phyloP scores from a whole-genome alignment of 768 basidiomycete species.

The Trametes gibbosa region DNA sequence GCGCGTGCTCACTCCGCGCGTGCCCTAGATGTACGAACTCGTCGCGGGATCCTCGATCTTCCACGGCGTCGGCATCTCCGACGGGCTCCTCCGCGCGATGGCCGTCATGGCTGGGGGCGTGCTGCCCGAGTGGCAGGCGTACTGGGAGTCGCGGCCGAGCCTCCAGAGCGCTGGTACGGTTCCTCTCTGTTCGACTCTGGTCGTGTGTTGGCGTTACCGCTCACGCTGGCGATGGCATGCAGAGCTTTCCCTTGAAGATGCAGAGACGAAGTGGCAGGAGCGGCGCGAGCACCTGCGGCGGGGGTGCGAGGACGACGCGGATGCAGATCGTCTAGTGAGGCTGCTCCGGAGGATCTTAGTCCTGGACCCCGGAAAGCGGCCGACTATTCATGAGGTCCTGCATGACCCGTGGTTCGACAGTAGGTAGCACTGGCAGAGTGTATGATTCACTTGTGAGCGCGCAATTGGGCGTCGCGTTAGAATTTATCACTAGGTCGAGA shows the following conservation, averaged over 20 bases:
- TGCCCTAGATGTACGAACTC: not conserved
- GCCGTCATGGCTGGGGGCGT: not conserved
- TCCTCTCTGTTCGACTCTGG: too few relatives aligned
- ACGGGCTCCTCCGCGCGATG: not conserved
- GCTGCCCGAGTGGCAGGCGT: not conserved
- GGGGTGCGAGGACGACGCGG: constrained; percentile 32
- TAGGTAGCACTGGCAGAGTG: not conserved
- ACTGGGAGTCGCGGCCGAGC: not conserved
- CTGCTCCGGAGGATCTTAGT: constrained; percentile 40
- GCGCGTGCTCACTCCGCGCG: not conserved
- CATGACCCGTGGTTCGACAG: constrained; percentile 33
- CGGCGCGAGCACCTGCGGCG: constrained; percentile 24
- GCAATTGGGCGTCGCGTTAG: too few relatives aligned
- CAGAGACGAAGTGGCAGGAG: constrained; percentile 30
- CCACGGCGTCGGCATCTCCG: not conserved
- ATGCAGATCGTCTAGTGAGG: constrained; percentile 37
- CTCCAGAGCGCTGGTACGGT: not conserved
- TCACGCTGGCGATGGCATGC: too few relatives aligned
- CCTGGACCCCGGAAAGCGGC: constrained; percentile 43
- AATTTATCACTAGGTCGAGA: too few relatives aligned
- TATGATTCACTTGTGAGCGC: too few relatives aligned
- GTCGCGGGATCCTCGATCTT: not conserved
- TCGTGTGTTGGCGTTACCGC: too few relatives aligned
- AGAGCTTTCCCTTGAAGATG: constrained; percentile 30
- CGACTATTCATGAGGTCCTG: constrained; percentile 35